phyloP scores from a whole-genome alignment of 2,329 filamentous ascomycete genomes.

The Ascochyta koolunga region DNA sequence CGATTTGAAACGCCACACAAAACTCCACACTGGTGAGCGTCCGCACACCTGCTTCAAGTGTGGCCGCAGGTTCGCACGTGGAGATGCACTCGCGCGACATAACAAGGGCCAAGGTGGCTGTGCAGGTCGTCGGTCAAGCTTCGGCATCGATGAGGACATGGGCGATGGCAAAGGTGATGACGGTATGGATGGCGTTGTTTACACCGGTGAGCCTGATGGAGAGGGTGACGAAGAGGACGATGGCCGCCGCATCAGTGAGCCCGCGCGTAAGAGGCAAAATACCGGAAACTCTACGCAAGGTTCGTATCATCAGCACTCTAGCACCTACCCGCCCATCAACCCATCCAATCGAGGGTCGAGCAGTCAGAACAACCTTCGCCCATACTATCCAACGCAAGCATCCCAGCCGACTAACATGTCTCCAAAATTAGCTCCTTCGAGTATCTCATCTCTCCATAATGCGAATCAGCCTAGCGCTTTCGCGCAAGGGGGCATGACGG shows the following conservation, averaged over 20 bases:
- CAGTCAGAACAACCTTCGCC: constrained; percentile 39
- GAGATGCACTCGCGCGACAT: constrained; percentile 91
- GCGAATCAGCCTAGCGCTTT: constrained; percentile 64
- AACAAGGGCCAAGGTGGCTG: constrained; percentile 96
- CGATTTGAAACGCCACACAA: constrained; percentile 93
- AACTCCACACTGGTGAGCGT: constrained; percentile 94
- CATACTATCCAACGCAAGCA: constrained; percentile 45
- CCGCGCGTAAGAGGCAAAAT: constrained; percentile 73
- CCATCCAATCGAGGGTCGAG: constrained; percentile 48
- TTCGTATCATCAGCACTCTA: constrained; percentile 70
- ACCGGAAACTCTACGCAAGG: constrained; percentile 59
- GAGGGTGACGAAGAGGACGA: constrained; percentile 61
- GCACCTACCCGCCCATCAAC: constrained; percentile 75
- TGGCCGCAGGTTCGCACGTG: constrained; percentile 90
- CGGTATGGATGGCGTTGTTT: constrained; percentile 68
- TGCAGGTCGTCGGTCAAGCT: constrained; percentile 87
- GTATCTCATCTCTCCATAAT: constrained; percentile 45
- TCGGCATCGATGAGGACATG: constrained; percentile 76
- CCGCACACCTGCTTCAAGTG: constrained; percentile 95
- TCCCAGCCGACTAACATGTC: constrained; percentile 49
- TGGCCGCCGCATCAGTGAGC: constrained; percentile 68
- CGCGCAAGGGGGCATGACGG: constrained; percentile 74
- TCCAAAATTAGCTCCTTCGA: constrained; percentile 46
- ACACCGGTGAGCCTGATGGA: constrained; percentile 62
- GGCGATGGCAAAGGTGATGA: constrained; percentile 58